Evolutionary conservation across 805 yeast genomes (phyloP).

Genomic region (Hanseniaspora valbyensis): DNA sequence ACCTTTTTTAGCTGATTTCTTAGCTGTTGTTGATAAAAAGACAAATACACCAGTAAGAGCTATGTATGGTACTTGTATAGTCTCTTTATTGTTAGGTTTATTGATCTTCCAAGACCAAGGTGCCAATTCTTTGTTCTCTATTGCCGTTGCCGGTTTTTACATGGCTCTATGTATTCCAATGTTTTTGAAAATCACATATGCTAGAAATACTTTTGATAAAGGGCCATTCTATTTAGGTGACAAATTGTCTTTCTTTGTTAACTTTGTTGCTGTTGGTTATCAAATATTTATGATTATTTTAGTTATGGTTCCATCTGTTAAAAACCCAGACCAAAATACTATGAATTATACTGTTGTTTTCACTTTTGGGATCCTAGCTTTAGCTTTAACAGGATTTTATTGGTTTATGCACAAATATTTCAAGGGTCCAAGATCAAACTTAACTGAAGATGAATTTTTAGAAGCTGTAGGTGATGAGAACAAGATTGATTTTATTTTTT

Average conservation of each 20-base stretch:
- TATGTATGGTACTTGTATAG: conserved; percentile 33
- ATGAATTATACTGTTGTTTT: conserved; percentile 69
- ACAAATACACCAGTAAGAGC: conserved; percentile 59
- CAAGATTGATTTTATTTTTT: too few species aligned
- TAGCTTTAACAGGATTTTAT: conserved; percentile 42
- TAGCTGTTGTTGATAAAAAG: conserved; percentile 46
- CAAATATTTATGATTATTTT: conserved; percentile 43
- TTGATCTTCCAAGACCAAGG: conserved; percentile 35
- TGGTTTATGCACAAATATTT: conserved; percentile 43
- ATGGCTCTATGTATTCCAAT: conserved; percentile 35
- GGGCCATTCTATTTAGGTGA: conserved; percentile 60
- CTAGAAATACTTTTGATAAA: conserved; percentile 42
- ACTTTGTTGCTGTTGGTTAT: conserved; percentile 40
- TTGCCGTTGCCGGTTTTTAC: conserved; percentile 35
- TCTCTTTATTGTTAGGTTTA: conserved; percentile 32
- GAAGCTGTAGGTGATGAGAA: conserved; percentile 24
- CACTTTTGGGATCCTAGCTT: conserved; percentile 49
- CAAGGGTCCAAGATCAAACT: conserved; percentile 41
- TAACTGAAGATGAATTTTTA: conserved; percentile 25
- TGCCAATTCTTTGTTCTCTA: conserved; percentile 35
- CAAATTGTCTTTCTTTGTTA: conserved; percentile 35
- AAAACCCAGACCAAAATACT: conserved; percentile 28
- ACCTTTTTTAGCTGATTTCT: conserved; percentile 40
- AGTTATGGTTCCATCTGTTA: conserved; percentile 49
- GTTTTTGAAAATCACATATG: conserved; percentile 34